phyloP scores from a whole-genome alignment of 371 early-diverging fungal species.

The Mortierella sp. region DNA sequence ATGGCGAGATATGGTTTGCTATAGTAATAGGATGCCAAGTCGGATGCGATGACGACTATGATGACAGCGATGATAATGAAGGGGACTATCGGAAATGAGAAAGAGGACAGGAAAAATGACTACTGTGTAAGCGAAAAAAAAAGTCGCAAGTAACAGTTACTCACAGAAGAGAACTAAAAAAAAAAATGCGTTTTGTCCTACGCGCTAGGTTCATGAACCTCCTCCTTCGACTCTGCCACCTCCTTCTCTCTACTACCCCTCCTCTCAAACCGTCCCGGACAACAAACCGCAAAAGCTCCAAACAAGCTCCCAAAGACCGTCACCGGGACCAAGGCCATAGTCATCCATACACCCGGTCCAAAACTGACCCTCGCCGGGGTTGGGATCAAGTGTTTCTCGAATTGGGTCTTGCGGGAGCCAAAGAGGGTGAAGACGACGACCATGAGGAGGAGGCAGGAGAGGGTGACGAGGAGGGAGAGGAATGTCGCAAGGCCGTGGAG shows the following conservation, averaged over 20 bases:
- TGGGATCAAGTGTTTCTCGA: constrained; percentile 27
- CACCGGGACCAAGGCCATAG: constrained; percentile 35
- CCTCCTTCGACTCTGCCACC: constrained; percentile 31
- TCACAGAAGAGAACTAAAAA: too few relatives aligned
- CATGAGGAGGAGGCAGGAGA: constrained; percentile 33
- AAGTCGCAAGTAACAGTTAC: too few relatives aligned
- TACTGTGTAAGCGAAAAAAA: too few relatives aligned
- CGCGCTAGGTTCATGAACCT: constrained; percentile 17
- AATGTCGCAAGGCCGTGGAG: constrained; percentile 28
- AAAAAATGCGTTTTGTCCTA: neutral
- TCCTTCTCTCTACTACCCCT: neutral
- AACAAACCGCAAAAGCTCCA: constrained; percentile 38
- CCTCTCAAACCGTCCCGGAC: constrained; percentile 37
- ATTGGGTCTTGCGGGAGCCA: constrained; percentile 40
- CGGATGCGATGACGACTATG: too few relatives aligned
- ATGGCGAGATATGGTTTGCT: neutral
- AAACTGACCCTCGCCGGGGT: neutral
- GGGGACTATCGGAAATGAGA: too few relatives aligned
- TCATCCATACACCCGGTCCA: constrained; percentile 51
- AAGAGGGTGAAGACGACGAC: constrained; percentile 38
- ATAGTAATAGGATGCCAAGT: too few relatives aligned
- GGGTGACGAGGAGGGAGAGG: constrained; percentile 33
- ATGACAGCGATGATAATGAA: too few relatives aligned
- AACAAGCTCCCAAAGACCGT: constrained; percentile 43
- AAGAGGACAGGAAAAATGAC: too few relatives aligned